Conservation (phyloP, 768 basidiomycete species). For the Naganishia onofrii region DNA sequence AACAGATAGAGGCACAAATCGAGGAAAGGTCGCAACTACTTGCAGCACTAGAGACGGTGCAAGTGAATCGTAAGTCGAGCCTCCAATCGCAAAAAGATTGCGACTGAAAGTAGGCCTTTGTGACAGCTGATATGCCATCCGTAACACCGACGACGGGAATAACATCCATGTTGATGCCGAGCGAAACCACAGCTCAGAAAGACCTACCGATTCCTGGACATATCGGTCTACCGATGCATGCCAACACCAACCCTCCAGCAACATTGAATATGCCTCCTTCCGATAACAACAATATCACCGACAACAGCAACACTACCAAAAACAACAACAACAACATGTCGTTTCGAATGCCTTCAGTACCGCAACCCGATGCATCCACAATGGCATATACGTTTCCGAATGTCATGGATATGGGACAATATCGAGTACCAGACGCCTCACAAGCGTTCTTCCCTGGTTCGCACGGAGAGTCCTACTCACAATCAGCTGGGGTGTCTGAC, state of each 20-base stretch:
- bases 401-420: neutral
- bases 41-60: neutral
- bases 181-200: neutral
- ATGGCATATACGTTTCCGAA: neutral
- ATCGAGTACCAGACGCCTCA: neutral
- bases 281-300: too few relatives aligned
- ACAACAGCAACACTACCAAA: too few relatives aligned
- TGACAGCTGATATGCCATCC: neutral
- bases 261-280: neutral
- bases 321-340: too few relatives aligned
- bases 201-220: neutral
- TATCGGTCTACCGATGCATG: neutral
- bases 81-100: neutral
- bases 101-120: neutral
- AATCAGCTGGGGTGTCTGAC: neutral
- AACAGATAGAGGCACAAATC: constrained; percentile 27
- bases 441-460: neutral
- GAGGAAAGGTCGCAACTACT: constrained; percentile 3
- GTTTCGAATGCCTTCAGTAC: neutral
- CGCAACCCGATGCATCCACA: neutral
- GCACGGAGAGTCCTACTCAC: neutral
- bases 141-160: neutral
- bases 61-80: neutral
- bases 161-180: neutral
- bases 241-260: neutral